Evolutionary conservation across 768 basidiomycete species (phyloP).

Genomic region (Russula olivacea): DNA sequence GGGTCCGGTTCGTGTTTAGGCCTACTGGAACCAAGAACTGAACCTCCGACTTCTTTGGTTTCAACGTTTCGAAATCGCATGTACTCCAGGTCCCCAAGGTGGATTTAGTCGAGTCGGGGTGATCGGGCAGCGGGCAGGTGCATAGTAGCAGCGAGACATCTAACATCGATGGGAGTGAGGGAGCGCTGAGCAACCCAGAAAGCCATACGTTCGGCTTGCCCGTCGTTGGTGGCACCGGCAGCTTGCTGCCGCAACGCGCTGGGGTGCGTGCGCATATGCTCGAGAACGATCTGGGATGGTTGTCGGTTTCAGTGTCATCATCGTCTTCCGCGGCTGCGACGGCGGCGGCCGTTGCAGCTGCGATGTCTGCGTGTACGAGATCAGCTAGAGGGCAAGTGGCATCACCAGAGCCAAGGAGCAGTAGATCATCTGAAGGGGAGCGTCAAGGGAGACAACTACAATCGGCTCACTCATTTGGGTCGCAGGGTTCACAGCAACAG

Average conservation of each 20-base stretch:
- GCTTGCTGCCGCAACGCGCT: conserved; percentile 30
- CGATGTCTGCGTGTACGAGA: not conserved
- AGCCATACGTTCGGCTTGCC: conserved; percentile 73
- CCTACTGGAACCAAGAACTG: no score
- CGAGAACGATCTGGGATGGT: conserved; percentile 1
- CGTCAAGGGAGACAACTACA: conserved; percentile 11
- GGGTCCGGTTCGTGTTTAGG: no score
- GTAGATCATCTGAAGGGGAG: not conserved
- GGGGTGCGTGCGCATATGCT: conserved; percentile 11
- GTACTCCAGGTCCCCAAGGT: no score
- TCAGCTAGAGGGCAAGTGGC: conserved; percentile 7
- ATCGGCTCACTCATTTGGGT: not conserved
- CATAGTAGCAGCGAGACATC: no score
- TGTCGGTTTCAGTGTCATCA: not conserved
- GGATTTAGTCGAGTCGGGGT: no score
- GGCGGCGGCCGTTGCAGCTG: not conserved
- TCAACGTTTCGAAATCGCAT: no score
- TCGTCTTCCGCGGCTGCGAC: not conserved
- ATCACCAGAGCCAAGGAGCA: not conserved
- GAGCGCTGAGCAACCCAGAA: conserved; percentile 47
- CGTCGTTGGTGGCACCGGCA: conserved; percentile 35
- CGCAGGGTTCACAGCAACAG: conserved; percentile 11
- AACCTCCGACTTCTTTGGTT: no score
- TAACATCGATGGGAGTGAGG: conserved; percentile 44
- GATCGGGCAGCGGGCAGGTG: no score